Base-by-base conservation (phyloP, 805 yeast genomes). In the Metschnikowia peoriensis region DNA sequence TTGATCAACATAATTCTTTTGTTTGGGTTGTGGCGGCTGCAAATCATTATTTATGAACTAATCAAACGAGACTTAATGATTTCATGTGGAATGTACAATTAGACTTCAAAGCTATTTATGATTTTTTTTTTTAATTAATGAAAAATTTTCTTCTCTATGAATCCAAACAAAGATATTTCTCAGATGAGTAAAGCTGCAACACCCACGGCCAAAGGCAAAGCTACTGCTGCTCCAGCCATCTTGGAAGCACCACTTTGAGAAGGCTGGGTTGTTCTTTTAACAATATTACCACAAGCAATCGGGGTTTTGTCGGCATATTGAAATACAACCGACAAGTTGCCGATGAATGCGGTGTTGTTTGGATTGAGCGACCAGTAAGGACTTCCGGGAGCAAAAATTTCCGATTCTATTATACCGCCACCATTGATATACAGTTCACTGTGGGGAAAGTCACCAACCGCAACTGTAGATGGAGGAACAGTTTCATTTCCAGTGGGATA, bases 401-500 rank as follows among this genome's bases (percentile, higher is more conserved):
- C 54, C 57, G 49, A 22, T 22, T 22, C 22, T 22, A 22, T 22
- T 22, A 22, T 22, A 22, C 88, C 84, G 15, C 10, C 12, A 12
- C 14, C 14, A 32, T 32, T 32, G 35, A 12, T 32, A 10, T 10
- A 9, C 10, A 10, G 14, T 87, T 12, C 35, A 12, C 14, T 32
- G 35, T 32, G 10, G 22, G 12, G 12, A 12, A 10, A 32, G 35
- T 32, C 14, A 32, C 35, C 35, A 32, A 32, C 12, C 2, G 35
- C 35, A 32, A 32, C 35, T 10, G 10, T 76, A 2, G 35, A 32
- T 10, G 63, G 84, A 78, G 66, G 89, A 85, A 38, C 64, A 71
- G 15, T 63, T 63, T 9, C 83, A 66, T 66, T 85, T 85, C 57
- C 77, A 72, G n/a, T 70, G 70, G 72, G 74, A 15, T 75, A 66